Percentiles rank a stretch among this genome's conserved stretches.
Evolutionary conservation across 176 grass and related monocot genomes (phyloP).

Genomic region (Rhynchospora pubera): DNA sequence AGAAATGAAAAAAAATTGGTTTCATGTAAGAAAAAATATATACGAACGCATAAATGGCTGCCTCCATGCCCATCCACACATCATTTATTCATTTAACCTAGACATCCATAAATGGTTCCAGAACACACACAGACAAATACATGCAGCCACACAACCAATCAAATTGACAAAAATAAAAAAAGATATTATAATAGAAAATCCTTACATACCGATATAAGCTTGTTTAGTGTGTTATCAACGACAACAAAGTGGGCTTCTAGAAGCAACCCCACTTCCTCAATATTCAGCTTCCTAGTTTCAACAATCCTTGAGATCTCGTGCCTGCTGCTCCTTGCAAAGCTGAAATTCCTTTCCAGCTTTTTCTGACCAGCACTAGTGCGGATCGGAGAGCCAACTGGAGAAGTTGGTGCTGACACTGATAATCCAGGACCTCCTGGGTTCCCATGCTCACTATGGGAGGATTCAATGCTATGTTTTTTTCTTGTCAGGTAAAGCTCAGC

Average conservation of each 20-base stretch:
- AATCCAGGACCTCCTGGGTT: constrained; percentile 37
- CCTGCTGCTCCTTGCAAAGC: constrained; percentile 63
- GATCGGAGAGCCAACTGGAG: constrained; percentile 70
- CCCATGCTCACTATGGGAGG: constrained; percentile 58
- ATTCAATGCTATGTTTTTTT: constrained; percentile 74
- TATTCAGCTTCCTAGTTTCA: constrained; percentile 50
- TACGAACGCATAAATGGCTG: background rate
- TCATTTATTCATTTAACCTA: constrained; percentile 13
- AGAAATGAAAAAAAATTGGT: background rate
- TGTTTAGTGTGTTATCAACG: too few relatives aligned
- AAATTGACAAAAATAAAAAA: background rate
- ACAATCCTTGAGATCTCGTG: constrained; percentile 71
- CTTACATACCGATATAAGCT: background rate
- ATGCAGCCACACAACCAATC: background rate
- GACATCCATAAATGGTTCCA: background rate
- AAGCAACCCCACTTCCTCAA: constrained; percentile 23
- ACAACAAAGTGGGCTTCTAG: too few relatives aligned
- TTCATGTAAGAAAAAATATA: background rate
- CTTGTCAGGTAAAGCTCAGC: constrained; percentile 93
- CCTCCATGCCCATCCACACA: background rate
- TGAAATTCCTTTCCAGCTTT: constrained; percentile 73
- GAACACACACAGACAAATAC: background rate
- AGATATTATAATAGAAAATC: background rate
- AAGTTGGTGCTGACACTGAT: constrained; percentile 75
- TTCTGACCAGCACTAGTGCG: constrained; percentile 27